Evolutionary conservation across 225 moss, liverwort and hornwort genomes (phyloP), one percentile per base, ranked within the genome.

Genomic region (Marchantia paleacea): DNA sequence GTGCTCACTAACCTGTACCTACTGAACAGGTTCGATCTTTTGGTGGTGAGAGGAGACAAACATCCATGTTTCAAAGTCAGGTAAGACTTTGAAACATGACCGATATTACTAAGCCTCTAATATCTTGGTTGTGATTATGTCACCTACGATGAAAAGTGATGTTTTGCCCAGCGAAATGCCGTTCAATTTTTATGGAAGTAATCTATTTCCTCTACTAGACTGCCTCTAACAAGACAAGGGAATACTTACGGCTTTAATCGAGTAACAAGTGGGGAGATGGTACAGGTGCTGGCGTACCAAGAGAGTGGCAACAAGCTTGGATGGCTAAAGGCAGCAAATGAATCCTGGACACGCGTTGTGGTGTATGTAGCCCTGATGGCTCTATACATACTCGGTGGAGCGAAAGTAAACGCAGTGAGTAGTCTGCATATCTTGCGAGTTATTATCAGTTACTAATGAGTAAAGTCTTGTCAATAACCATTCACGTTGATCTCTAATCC

Each of bases 301-400:
- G 84, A 92, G 78, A 99, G 99, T 82, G 99, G 99, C 60, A 92
- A 87, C 81, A 95, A 85, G 81, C 83, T 99, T 75, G 99, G 99
- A 48, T 95, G 92, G 95, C 87, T 99, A 60, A 99, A 92, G 84
- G 94, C 99, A 68, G 87, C 92, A 39, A 99, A 99, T 57, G 99
- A 99, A 82, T 99, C 99, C 55, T 99, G 95, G 95, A 99, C 99
- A 72, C 94, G 99, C 31, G 85, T 99, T 83, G 99, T 93, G 51
- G 91, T 99, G 55, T 99, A 99, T 81, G 29, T 99, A 60, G 94
- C 95, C 20, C 85, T 99, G 83, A 94, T 99, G 99, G 99, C 95
- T 64, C 90, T 95, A 77, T 99, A 99, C 82, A 82, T 99, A 84
- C 91, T 99, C 50, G 99, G 99, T 77, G 99, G 99, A 85, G 79